Conservation (phyloP, 805 yeast species). For the Candida jianshihensis region DNA sequence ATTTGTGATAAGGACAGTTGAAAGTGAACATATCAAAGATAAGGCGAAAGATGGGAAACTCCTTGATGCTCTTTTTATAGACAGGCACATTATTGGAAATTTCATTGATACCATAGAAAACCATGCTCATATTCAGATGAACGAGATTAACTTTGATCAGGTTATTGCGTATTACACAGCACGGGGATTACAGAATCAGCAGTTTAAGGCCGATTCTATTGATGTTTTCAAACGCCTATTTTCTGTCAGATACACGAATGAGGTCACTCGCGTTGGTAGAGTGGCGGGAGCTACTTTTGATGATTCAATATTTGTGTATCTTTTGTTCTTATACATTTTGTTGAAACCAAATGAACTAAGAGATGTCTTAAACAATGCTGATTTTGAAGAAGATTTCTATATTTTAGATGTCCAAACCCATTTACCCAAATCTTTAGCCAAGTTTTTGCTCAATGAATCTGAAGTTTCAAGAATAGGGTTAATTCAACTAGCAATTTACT, state of each 20-base stretch:
- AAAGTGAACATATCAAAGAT: slow-evolving; percentile 26
- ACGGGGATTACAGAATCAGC: slow-evolving; percentile 55
- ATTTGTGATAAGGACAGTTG: slow-evolving; percentile 30
- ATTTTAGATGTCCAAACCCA: slow-evolving; percentile 25
- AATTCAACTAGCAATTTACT: slow-evolving; percentile 27
- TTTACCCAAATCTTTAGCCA: slow-evolving; percentile 31
- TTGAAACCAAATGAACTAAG: slow-evolving; percentile 31
- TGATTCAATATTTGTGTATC: slow-evolving; percentile 16
- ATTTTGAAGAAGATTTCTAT: slow-evolving; percentile 27
- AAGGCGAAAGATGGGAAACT: slow-evolving; percentile 19
- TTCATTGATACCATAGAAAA: slow-evolving; percentile 37
- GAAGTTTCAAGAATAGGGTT: slow-evolving; percentile 26
- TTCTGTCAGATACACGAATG: slow-evolving; percentile 34
- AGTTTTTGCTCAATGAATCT: slow-evolving; percentile 25
- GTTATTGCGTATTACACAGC: slow-evolving; percentile 40
- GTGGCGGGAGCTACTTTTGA: slow-evolving; percentile 8
- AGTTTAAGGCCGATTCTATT: slow-evolving; percentile 43
- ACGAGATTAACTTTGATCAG: slow-evolving; percentile 42
- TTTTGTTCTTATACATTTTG: slow-evolving; percentile 30
- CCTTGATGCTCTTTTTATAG: slow-evolving; percentile 24
- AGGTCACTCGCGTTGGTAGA: slow-evolving; percentile 9
- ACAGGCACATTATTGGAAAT: slow-evolving; percentile 30
- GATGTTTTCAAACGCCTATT: slow-evolving; percentile 37
- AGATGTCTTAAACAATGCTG: slow-evolving; percentile 26
- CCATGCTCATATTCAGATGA: slow-evolving; percentile 31